phyloP scores from a whole-genome alignment of 225 moss, liverwort and hornwort species.

The Antitrichia curtipendula region DNA sequence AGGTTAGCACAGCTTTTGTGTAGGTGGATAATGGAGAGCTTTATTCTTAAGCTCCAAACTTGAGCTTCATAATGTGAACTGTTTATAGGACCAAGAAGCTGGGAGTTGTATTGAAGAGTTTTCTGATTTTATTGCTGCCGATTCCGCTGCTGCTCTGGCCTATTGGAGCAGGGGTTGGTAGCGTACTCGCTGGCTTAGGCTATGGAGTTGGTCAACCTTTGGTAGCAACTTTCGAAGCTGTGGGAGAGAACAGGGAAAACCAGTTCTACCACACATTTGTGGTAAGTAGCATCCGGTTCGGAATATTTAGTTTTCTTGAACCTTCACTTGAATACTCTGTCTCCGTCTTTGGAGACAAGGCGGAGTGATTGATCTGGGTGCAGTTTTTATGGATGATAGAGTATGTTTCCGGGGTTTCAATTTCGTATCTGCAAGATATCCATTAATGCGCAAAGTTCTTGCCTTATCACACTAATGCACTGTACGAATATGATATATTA shows the following conservation, averaged over 20 bases:
- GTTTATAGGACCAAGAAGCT: conserved; percentile 65
- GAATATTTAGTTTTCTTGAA: neutral
- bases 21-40: neutral
- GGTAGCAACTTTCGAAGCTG: conserved; percentile 90
- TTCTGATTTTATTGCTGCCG: conserved; percentile 48
- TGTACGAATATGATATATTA: neutral
- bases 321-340: neutral
- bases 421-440: neutral
- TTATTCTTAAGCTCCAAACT: neutral
- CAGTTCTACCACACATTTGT: conserved; percentile 47
- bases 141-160: conserved; percentile 71
- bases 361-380: neutral
- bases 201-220: conserved; percentile 76
- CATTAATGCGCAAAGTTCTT: neutral
- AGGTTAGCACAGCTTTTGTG: neutral
- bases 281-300: conserved; percentile 29
- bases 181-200: conserved; percentile 65
- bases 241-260: conserved; percentile 33
- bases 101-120: conserved; percentile 44
- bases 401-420: neutral
- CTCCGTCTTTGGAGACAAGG: neutral
- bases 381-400: neutral
- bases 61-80: neutral
- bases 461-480: neutral
- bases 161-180: conserved; percentile 33